phyloP scores from a whole-genome alignment of 306 rosid genomes.

The Gastrolobium villosum region DNA sequence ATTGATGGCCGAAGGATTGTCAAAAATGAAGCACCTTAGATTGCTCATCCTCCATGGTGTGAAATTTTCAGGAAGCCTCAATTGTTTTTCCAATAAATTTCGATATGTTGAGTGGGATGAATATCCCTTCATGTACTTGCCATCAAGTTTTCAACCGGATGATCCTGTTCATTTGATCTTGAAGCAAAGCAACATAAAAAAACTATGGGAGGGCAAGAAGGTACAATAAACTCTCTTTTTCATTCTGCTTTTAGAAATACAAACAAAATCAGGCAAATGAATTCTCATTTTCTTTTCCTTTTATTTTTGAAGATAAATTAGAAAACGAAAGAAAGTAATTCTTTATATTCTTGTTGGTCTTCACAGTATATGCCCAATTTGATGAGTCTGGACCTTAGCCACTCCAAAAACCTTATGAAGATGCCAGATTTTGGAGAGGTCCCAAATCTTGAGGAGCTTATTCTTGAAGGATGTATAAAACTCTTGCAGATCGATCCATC shows the following conservation, averaged over 20 bases:
- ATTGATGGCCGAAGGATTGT: slow-evolving; percentile 18
- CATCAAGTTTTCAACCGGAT: slow-evolving; percentile 17
- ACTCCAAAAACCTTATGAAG: background rate
- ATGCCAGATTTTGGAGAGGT: background rate
- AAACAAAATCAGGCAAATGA: background rate
- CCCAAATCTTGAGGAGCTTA: background rate
- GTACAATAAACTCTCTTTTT: background rate
- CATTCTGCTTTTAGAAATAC: too few relatives aligned
- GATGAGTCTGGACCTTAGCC: background rate
- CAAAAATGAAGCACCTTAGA: slow-evolving; percentile 41
- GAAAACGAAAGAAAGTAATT: background rate
- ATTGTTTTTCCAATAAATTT: slow-evolving; percentile 32
- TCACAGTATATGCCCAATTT: slow-evolving; percentile 16
- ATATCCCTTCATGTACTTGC: slow-evolving; percentile 36
- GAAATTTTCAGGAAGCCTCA: background rate
- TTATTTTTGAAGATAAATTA: background rate
- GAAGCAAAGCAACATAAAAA: background rate
- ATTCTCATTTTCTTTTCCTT: background rate
- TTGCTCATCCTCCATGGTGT: background rate
- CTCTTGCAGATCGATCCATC: background rate
- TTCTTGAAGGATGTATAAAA: background rate
- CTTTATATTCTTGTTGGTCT: background rate
- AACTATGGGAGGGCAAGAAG: slow-evolving; percentile 43
- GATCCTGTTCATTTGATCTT: slow-evolving; percentile 36
- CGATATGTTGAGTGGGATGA: slow-evolving; percentile 18